phyloP scores from a whole-genome alignment of 1,284 basidiomycete species.

The Ceratobasidium sp. region DNA sequence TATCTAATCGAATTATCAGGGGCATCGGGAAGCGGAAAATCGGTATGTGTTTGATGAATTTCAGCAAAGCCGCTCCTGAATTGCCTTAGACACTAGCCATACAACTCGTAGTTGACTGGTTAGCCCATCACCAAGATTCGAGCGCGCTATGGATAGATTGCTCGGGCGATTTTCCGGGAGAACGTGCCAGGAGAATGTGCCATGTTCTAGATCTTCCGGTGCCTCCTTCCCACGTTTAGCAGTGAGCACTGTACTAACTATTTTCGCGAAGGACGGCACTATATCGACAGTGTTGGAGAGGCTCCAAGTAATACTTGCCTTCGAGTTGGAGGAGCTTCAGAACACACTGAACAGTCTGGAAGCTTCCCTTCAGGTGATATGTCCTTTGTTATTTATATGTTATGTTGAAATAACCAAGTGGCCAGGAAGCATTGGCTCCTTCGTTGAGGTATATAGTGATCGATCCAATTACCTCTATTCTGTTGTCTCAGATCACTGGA shows the following conservation, averaged over 20 bases:
- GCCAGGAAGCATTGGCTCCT: conserved; percentile 27
- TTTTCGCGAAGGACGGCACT: not conserved
- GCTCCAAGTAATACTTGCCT: conserved; percentile 62
- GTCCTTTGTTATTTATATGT: not conserved
- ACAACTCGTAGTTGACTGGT: conserved; percentile 62
- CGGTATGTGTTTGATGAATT: conserved; percentile 55
- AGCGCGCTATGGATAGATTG: conserved; percentile 74
- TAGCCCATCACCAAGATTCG: conserved; percentile 52
- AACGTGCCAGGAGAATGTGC: conserved; percentile 56
- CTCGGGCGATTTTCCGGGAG: conserved; percentile 66
- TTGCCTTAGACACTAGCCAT: conserved; percentile 60
- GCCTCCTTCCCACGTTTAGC: not conserved
- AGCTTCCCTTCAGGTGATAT: conserved; percentile 48
- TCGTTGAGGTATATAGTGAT: conserved; percentile 62
- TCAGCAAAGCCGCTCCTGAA: not conserved
- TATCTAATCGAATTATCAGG: conserved; percentile 71
- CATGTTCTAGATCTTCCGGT: conserved; percentile 52
- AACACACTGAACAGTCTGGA: conserved; percentile 58
- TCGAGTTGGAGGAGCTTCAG: conserved; percentile 63
- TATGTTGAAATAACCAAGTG: conserved; percentile 23
- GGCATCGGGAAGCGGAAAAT: conserved; percentile 66
- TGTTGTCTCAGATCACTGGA: conserved; percentile 69
- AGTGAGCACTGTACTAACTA: not conserved
- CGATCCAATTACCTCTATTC: conserved; percentile 69
- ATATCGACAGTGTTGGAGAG: conserved; percentile 47